Percentiles rank a stretch among this genome's conserved stretches.
Conservation (phyloP, 2,329 filamentous ascomycete genomes). For the Colletotrichum tropicicola region DNA sequence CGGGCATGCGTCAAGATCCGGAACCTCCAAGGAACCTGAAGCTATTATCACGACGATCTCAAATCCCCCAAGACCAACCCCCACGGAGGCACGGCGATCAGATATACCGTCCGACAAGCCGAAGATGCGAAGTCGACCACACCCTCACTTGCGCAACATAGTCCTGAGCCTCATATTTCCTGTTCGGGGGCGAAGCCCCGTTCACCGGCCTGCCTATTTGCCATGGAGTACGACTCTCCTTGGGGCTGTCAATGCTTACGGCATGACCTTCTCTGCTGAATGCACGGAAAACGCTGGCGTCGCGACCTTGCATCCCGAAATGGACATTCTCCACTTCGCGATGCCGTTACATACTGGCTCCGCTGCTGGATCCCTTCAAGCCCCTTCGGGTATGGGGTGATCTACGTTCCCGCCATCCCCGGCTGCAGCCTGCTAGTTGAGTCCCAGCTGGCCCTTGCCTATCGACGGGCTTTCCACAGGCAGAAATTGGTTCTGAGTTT, state of each 20-base stretch:
- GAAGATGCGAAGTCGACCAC: background rate
- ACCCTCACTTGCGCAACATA: background rate
- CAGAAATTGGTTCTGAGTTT: background rate
- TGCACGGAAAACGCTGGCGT: background rate
- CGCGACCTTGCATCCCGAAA: background rate
- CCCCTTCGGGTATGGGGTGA: constrained; percentile 5
- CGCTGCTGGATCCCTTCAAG: background rate
- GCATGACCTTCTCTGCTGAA: background rate
- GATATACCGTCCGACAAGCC: background rate
- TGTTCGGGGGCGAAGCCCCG: background rate
- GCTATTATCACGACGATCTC: constrained; percentile 11
- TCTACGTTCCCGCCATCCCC: constrained; percentile 18
- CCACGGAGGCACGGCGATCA: background rate
- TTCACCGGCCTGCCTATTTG: background rate
- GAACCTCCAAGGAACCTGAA: background rate
- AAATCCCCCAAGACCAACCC: background rate
- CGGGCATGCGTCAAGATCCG: background rate
- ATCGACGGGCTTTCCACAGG: background rate
- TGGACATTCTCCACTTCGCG: background rate
- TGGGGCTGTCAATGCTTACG: too few species aligned
- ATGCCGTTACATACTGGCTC: background rate
- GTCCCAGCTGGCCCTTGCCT: background rate
- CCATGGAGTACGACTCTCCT: too few species aligned
- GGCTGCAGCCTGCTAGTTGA: constrained; percentile 7
- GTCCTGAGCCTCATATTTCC: background rate